phyloP scores from a whole-genome alignment of 2,329 filamentous ascomycete genomes.

The Colletotrichum sp. region DNA sequence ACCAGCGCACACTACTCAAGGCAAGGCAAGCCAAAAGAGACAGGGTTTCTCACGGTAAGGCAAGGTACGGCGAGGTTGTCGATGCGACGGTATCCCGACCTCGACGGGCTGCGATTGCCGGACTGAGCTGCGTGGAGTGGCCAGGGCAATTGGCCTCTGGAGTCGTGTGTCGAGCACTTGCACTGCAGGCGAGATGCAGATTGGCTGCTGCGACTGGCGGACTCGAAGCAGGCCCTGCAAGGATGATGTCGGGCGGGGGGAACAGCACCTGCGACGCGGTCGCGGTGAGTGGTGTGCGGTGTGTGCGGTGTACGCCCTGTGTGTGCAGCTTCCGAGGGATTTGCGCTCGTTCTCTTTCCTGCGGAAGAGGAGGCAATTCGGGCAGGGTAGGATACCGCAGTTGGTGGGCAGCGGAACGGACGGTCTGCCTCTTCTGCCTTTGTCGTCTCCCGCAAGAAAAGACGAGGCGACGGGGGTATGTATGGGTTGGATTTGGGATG shows the following conservation, averaged over 20 bases:
- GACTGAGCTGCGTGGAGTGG: background rate
- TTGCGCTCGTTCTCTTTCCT: background rate
- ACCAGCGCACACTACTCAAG: background rate
- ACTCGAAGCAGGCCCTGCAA: background rate
- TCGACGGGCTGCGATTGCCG: background rate
- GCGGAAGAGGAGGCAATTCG: background rate
- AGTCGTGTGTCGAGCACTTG: background rate
- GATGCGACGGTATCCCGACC: conserved; percentile 15
- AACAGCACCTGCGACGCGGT: conserved; percentile 11
- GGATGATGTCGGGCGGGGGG: conserved; percentile 10
- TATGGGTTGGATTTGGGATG: conserved; percentile 1
- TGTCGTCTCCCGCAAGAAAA: background rate
- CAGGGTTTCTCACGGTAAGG: background rate
- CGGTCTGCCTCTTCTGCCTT: background rate
- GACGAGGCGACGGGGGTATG: conserved; percentile 10
- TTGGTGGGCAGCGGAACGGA: background rate
- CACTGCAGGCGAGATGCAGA: background rate
- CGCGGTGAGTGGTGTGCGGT: background rate
- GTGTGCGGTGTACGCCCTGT: conserved; percentile 1
- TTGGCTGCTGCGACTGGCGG: background rate
- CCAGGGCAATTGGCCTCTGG: conserved; percentile 9
- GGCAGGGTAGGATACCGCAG: background rate
- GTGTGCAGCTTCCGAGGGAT: background rate
- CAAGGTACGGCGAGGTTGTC: background rate
- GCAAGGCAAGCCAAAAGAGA: background rate